A percentile compares a stretch with the other conserved stretches of the same genome.
Conservation (phyloP, 345 rosid genomes). For the Moricandia moricandioides region DNA sequence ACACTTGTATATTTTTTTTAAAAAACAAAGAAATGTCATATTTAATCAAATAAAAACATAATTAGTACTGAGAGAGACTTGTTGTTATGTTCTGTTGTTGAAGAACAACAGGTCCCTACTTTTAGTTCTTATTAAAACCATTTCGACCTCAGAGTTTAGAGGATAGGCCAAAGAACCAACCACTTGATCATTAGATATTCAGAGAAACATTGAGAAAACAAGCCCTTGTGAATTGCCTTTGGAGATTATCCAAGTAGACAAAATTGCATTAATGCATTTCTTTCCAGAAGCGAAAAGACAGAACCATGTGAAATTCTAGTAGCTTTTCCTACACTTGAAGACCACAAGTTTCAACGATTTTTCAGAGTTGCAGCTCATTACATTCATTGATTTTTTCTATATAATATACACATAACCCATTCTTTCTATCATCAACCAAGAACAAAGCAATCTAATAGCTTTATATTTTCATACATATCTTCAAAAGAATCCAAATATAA, state of each 20-base stretch:
- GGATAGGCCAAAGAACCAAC: background rate
- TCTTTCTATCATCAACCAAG: constrained; percentile 24
- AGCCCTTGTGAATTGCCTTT: background rate
- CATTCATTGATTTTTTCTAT: constrained; percentile 7
- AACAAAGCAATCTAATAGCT: constrained; percentile 15
- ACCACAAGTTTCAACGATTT: constrained; percentile 20
- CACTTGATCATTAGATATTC: background rate
- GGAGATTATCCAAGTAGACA: background rate
- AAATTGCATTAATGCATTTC: background rate
- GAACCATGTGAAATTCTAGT: constrained; percentile 23
- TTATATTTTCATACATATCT: constrained; percentile 19
- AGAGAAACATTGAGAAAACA: background rate
- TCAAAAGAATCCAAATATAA: background rate
- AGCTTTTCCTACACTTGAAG: constrained; percentile 19
- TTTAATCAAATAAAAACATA: constrained; percentile 7
- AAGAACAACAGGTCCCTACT: constrained; percentile 17
- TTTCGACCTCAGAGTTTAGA: background rate
- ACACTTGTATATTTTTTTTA: background rate
- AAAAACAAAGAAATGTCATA: background rate
- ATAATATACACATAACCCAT: background rate
- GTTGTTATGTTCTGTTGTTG: constrained; percentile 15
- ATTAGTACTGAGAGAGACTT: constrained; percentile 8
- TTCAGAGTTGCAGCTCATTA: background rate
- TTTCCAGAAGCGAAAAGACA: constrained; percentile 11
- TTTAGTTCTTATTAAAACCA: background rate